Percentiles rank a stretch among this genome's conserved stretches.
Evolutionary conservation across 129 eudicot species (phyloP).

Genomic region (Arctium lappa): DNA sequence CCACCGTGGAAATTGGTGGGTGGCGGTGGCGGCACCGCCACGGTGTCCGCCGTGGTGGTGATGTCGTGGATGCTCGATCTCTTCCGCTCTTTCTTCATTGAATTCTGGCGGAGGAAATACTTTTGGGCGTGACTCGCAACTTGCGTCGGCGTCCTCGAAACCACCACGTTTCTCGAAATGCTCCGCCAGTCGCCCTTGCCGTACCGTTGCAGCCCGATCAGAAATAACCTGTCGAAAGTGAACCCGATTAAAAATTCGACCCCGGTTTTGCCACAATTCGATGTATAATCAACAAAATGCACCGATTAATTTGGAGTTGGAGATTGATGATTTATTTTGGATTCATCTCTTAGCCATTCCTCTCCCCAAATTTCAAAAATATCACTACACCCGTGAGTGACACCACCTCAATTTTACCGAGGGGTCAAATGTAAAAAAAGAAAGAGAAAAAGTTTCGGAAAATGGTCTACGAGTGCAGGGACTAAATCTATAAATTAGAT

Average conservation of each 20-base stretch:
- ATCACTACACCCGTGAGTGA: too few relatives aligned
- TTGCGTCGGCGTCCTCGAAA: constrained; percentile 67
- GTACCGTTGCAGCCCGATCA: constrained; percentile 50
- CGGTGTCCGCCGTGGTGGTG: constrained; percentile 46
- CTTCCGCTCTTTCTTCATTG: constrained; percentile 65
- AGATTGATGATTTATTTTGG: neutral
- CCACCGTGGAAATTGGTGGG: constrained; percentile 30
- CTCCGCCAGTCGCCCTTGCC: constrained; percentile 87
- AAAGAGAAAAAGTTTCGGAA: too few relatives aligned
- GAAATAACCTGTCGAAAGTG: constrained; percentile 35
- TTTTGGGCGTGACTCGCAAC: constrained; percentile 81
- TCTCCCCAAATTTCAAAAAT: too few relatives aligned
- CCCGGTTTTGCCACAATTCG: neutral
- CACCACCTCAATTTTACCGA: too few relatives aligned
- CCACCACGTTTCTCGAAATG: constrained; percentile 66
- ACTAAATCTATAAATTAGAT: too few relatives aligned
- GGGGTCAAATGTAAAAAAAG: too few relatives aligned
- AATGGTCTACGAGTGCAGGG: too few relatives aligned
- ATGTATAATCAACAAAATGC: neutral
- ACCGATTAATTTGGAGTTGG: neutral
- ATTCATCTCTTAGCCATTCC: too few relatives aligned
- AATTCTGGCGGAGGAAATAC: constrained; percentile 58
- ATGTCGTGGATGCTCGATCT: constrained; percentile 75
- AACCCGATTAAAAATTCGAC: neutral
- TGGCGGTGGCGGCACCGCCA: constrained; percentile 34